These are phyloP conservation scores for Knufia fluminis DNA, from an alignment of 2,329 filamentous ascomycete genomes.

Conservation along the genomic window DNA sequence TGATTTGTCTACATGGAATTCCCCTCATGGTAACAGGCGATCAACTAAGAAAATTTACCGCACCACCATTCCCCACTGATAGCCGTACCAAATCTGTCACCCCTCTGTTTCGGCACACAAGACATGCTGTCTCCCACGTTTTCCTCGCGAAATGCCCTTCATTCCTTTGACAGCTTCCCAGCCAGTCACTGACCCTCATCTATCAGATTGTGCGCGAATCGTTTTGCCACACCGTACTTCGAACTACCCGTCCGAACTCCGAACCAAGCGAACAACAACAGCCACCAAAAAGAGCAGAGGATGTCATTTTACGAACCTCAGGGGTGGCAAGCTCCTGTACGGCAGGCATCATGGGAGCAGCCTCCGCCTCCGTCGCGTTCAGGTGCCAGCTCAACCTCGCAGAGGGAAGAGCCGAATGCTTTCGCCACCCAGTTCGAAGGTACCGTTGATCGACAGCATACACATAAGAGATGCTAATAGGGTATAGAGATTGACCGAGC, in stretches of 20 bases:
- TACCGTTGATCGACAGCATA: slow-evolving; percentile 34
- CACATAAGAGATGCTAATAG: slow-evolving; percentile 23
- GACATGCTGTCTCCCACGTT: slow-evolving; percentile 5
- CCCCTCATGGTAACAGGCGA: neutral
- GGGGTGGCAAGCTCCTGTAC: slow-evolving; percentile 51
- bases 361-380: slow-evolving; percentile 63
- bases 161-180: neutral
- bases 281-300: neutral
- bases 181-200: slow-evolving; percentile 7
- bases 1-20: neutral
- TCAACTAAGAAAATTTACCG: slow-evolving; percentile 4
- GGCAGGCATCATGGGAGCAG: slow-evolving; percentile 64
- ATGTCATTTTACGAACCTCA: slow-evolving; percentile 66
- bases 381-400: slow-evolving; percentile 64
- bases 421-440: slow-evolving; percentile 85
- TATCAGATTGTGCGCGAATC: neutral
- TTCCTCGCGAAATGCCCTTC: neutral
- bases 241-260: neutral
- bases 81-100: slow-evolving; percentile 2
- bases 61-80: slow-evolving; percentile 4
- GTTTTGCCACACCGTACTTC: neutral
- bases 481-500: slow-evolving; percentile 83
- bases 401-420: slow-evolving; percentile 64
- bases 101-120: slow-evolving; percentile 5
- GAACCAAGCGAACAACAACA: neutral